phyloP scores from a whole-genome alignment of 257 asterid species.

The Mitragyna speciosa region DNA sequence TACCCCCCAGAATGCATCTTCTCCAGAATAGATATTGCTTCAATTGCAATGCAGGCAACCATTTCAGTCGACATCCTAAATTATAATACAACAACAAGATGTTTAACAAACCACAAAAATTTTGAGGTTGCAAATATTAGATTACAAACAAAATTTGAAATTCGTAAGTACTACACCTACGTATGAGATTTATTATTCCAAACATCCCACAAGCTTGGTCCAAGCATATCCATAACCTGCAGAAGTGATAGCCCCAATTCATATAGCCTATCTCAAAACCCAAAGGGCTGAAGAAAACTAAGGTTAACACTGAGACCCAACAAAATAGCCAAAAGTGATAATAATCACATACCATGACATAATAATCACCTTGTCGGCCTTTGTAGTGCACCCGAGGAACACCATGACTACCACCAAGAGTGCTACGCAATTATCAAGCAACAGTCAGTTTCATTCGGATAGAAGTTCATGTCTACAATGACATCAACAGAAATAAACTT shows the following conservation, averaged over 20 bases:
- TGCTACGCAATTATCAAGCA: slow-evolving; percentile 39
- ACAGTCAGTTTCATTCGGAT: slow-evolving; percentile 9
- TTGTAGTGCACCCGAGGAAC: slow-evolving; percentile 87
- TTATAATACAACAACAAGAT: neutral
- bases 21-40: slow-evolving; percentile 84
- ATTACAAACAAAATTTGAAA: neutral
- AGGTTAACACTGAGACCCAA: neutral
- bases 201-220: slow-evolving; percentile 91
- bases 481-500: slow-evolving; percentile 20
- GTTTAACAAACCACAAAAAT: neutral
- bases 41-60: slow-evolving; percentile 95
- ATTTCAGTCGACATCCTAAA: slow-evolving; percentile 84
- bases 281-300: neutral
- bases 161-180: slow-evolving; percentile 33
- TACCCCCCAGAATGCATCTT: slow-evolving; percentile 85
- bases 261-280: neutral
- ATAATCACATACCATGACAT: slow-evolving; percentile 59
- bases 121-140: neutral
- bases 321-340: slow-evolving; percentile 8
- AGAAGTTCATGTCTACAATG: slow-evolving; percentile 4
- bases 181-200: slow-evolving; percentile 71
- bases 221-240: slow-evolving; percentile 82
- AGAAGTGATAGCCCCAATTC: slow-evolving; percentile 22
- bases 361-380: slow-evolving; percentile 78
- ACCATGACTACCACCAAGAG: slow-evolving; percentile 84